Base-by-base conservation (phyloP, 148 eudicot genomes). In the Chenopodium formosanum region DNA sequence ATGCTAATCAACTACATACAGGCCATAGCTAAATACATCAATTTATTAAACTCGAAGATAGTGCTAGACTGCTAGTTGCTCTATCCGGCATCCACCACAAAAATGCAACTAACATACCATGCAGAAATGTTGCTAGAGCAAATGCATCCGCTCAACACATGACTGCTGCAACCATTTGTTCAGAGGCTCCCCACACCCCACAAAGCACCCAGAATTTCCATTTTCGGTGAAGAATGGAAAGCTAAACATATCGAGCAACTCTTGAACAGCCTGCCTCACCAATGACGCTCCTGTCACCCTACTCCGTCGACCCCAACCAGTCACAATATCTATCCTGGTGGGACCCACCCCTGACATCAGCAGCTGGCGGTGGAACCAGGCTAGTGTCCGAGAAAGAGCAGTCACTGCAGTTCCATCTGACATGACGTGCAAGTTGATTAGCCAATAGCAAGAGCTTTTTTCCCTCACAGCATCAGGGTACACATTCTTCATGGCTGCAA, bases 381-480 rank as follows among this genome's bases (percentile, higher is more conserved):
- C 99, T 0, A 97, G 91, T 2, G 99, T 97, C 85, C 98, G 91
- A 2, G 99, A 97, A 6, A 97, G 88, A 2, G 99, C 99, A 0
- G 91, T 97, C 23, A 97, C 98, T 9, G 99, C 98, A 1, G 99
- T 97, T 47, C 99, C 99, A 60, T 97, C 99, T 1, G 99, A 97
- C 99, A 97, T 97, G 73, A 97, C 99, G 29, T 97, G 99, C 7
- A 97, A 90, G 83, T 97, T 97, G 74, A 97, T 97, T 20, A 97
- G 94, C 99, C 99, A 97, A 69, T 92, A 94, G 77, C 91, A 91
- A 1, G 94, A 84, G 64, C 95, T 88, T 67, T 91, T 97, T 83
- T 86, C 88, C 66, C 82, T 90, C 0, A 97, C 88, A 0, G 95
- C 95, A 67, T 94, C 99, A 2, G 99, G 99, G 82, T 94, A 97